Percentiles rank a stretch among this genome's conserved stretches.
Conservation (phyloP, 768 basidiomycete genomes). For the Leccinum truebloodii region DNA sequence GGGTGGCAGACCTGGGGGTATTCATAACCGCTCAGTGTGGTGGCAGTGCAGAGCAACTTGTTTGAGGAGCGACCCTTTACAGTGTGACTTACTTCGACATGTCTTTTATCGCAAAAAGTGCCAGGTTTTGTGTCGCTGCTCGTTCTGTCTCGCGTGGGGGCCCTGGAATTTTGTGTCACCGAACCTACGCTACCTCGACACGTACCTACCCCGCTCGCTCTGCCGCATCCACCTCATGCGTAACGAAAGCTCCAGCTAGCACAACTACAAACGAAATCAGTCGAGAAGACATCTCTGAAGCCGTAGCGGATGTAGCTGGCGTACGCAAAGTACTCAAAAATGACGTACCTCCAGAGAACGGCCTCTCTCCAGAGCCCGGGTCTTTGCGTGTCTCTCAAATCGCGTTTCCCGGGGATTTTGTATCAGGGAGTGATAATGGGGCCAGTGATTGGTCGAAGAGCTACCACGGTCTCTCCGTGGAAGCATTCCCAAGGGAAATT, state of each 20-base stretch:
- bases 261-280: conserved; percentile 28
- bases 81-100: conserved; percentile 8
- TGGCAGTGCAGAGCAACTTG: conserved; percentile 8
- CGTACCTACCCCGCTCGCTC: conserved; percentile 29
- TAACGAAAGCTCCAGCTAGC: conserved; percentile 34
- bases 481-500: conserved; percentile 77
- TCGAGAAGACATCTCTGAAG: conserved; percentile 21
- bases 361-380: conserved; percentile 12
- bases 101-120: conserved; percentile 15
- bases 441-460: conserved; percentile 85
- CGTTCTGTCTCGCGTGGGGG: conserved; percentile 4
- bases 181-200: conserved; percentile 25
- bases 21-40: conserved; percentile 17
- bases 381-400: conserved; percentile 16
- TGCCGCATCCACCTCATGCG: conserved; percentile 20
- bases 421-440: conserved; percentile 19
- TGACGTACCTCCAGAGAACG: conserved; percentile 18
- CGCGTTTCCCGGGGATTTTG: conserved; percentile 32
- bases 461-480: conserved; percentile 75
- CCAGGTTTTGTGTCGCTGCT: conserved; percentile 10
- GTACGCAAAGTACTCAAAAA: conserved; percentile 14
- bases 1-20: conserved; percentile 20
- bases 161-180: background rate
- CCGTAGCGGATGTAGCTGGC: conserved; percentile 21
- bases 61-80: background rate